These are phyloP conservation scores for Aureobasidium subglaciale DNA, from an alignment of 2,329 filamentous ascomycete genomes.

Conservation along the genomic window DNA sequence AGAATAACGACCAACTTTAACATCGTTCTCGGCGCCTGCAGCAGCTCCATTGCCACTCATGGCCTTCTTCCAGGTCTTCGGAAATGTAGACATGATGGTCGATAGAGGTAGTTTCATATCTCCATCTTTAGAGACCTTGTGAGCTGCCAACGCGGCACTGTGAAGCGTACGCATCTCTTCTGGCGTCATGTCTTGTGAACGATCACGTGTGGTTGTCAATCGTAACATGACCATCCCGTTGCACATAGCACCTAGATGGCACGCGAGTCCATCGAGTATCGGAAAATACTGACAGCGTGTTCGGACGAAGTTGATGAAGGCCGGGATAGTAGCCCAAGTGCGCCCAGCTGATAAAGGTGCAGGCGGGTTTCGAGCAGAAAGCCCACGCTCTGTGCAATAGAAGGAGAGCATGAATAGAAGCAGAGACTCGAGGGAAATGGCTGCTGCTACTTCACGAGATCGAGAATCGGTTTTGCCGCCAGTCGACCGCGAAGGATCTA, in stretches of 20 bases:
- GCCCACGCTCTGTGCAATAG: slow-evolving; percentile 25
- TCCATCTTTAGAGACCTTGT: neutral
- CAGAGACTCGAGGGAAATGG: slow-evolving; percentile 40
- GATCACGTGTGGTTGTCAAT: slow-evolving; percentile 11
- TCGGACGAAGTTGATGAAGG: slow-evolving; percentile 25
- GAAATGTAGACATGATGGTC: slow-evolving; percentile 31
- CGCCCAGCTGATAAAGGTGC: slow-evolving; percentile 16
- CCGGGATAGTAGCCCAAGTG: slow-evolving; percentile 24
- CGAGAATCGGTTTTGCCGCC: slow-evolving; percentile 17
- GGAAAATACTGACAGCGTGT: slow-evolving; percentile 21
- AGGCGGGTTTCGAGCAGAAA: slow-evolving; percentile 21
- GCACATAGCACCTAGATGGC: slow-evolving; percentile 35
- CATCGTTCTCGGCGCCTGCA: neutral
- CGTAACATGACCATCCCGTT: slow-evolving; percentile 30
- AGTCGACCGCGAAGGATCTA: slow-evolving; percentile 14
- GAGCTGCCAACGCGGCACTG: slow-evolving; percentile 16
- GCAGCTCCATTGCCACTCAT: neutral
- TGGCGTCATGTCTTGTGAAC: neutral
- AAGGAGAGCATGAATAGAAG: slow-evolving; percentile 32
- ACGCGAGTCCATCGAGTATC: slow-evolving; percentile 35
- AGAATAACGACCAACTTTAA: slow-evolving; percentile 26
- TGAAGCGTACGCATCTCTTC: slow-evolving; percentile 18
- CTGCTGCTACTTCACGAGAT: slow-evolving; percentile 31
- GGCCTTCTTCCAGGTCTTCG: slow-evolving; percentile 30
- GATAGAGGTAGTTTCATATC: slow-evolving; percentile 27